Evolutionary conservation across 2,329 filamentous ascomycete genomes (phyloP).

Genomic region (Xylaria sp.): DNA sequence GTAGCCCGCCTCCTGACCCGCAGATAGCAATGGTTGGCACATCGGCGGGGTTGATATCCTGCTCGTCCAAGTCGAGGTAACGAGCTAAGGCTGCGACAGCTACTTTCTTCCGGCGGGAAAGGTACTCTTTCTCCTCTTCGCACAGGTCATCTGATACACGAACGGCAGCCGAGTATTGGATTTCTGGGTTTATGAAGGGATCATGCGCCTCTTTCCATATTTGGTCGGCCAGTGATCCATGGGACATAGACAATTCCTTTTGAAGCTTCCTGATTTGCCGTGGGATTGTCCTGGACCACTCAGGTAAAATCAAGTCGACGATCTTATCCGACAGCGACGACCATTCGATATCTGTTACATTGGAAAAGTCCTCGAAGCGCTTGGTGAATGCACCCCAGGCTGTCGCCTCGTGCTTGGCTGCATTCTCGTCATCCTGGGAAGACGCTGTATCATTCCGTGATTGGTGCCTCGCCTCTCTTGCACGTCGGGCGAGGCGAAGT

Average conservation of each 20-base stretch:
- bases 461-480: slow-evolving; percentile 32
- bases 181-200: slow-evolving; percentile 84
- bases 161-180: slow-evolving; percentile 81
- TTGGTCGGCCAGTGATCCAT: slow-evolving; percentile 88
- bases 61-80: slow-evolving; percentile 81
- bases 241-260: slow-evolving; percentile 84
- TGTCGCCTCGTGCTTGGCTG: slow-evolving; percentile 39
- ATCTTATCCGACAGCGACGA: slow-evolving; percentile 65
- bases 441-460: slow-evolving; percentile 32
- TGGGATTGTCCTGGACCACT: slow-evolving; percentile 83
- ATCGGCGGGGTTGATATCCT: slow-evolving; percentile 90
- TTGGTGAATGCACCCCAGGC: slow-evolving; percentile 62
- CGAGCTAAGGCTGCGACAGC: slow-evolving; percentile 79
- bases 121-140: slow-evolving; percentile 81
- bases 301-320: slow-evolving; percentile 78
- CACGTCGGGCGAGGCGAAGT: slow-evolving; percentile 43
- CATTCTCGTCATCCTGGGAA: slow-evolving; percentile 30
- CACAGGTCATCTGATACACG: slow-evolving; percentile 85
- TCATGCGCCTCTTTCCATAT: slow-evolving; percentile 95
- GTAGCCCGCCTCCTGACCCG: slow-evolving; percentile 89
- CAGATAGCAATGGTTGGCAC: slow-evolving; percentile 94
- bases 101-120: slow-evolving; percentile 73
- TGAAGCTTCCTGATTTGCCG: slow-evolving; percentile 84
- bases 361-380: slow-evolving; percentile 64
- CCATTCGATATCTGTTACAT: slow-evolving; percentile 66